Conservation (phyloP, 345 rosid species). For the Melaleuca quinquenervia region DNA sequence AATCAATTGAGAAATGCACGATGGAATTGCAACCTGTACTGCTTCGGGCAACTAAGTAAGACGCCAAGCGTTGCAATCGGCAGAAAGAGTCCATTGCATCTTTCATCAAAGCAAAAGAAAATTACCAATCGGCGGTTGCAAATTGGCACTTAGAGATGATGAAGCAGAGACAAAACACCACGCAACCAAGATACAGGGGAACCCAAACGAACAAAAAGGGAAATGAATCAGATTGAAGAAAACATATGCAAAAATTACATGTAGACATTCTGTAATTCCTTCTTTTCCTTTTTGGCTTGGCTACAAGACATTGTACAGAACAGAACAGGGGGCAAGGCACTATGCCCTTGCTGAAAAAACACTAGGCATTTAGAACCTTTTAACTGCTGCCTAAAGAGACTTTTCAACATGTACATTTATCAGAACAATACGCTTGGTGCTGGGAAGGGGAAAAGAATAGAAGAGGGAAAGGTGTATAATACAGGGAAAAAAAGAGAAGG, state of each 20-base stretch:
- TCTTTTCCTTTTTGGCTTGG: not conserved
- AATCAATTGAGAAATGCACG: not conserved
- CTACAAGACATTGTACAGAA: not conserved
- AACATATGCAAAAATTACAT: not conserved
- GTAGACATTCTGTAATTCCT: not conserved
- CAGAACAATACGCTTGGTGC: not conserved
- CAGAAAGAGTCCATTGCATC: not conserved
- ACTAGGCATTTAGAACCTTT: not conserved
- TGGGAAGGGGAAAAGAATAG: not conserved
- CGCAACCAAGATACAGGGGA: not conserved
- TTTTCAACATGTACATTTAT: not conserved
- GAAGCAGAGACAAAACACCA: not conserved
- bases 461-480: not conserved
- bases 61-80: not conserved
- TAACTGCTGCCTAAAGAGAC: not conserved
- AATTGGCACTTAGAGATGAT: conserved; percentile 2
- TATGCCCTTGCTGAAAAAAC: not conserved
- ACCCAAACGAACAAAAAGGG: not conserved
- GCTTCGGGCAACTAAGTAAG: not conserved
- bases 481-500: not conserved
- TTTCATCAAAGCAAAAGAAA: not conserved
- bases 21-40: not conserved
- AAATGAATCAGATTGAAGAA: not conserved
- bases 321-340: not conserved
- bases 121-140: not conserved